These are phyloP conservation scores for Phytophthora nicotianae DNA, from an alignment of 352 stramenopile genomes.

Conservation along the genomic window DNA sequence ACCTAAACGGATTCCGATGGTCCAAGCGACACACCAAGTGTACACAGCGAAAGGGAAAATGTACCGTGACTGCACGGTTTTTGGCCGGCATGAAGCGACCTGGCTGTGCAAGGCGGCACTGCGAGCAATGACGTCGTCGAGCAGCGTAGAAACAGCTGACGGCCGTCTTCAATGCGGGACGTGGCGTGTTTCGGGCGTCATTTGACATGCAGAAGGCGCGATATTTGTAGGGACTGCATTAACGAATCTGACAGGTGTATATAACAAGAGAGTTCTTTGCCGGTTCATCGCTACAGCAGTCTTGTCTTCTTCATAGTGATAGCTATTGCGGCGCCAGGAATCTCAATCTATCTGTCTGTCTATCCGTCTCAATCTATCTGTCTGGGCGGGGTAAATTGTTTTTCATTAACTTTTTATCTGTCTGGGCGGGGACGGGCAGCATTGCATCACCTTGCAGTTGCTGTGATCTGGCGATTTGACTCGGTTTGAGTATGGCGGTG, in stretches of 20 bases:
- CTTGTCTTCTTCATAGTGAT: too few species aligned
- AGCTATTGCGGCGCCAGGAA: slow-evolving; percentile 7
- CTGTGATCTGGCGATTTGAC: slow-evolving; percentile 8
- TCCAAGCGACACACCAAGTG: slow-evolving; percentile 9
- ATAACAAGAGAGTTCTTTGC: slow-evolving; percentile 20
- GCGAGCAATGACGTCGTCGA: slow-evolving; percentile 29
- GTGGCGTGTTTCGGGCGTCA: slow-evolving; percentile 13
- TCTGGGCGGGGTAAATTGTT: not conserved
- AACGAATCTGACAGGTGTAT: slow-evolving; percentile 1
- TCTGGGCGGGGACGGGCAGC: slow-evolving; percentile 10
- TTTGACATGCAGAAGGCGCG: slow-evolving; percentile 14
- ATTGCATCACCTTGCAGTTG: slow-evolving; percentile 30
- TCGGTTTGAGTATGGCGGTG: slow-evolving; percentile 12
- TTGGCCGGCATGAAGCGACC: slow-evolving; percentile 3
- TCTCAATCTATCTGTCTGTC: slow-evolving; percentile 1
- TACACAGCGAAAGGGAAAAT: not conserved
- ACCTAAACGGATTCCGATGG: slow-evolving; percentile 8
- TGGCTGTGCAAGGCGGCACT: slow-evolving; percentile 11
- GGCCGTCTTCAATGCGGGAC: slow-evolving; percentile 9
- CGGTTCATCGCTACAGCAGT: not conserved
- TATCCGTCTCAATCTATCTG: too few species aligned
- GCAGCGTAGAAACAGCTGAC: slow-evolving; percentile 28
- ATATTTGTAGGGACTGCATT: slow-evolving; percentile 1
- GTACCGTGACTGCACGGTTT: slow-evolving; percentile 10
- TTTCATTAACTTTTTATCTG: too few species aligned